These are phyloP conservation scores for Phellinidium pouzarii DNA, from an alignment of 1,284 basidiomycete species.

Conservation along the genomic window DNA sequence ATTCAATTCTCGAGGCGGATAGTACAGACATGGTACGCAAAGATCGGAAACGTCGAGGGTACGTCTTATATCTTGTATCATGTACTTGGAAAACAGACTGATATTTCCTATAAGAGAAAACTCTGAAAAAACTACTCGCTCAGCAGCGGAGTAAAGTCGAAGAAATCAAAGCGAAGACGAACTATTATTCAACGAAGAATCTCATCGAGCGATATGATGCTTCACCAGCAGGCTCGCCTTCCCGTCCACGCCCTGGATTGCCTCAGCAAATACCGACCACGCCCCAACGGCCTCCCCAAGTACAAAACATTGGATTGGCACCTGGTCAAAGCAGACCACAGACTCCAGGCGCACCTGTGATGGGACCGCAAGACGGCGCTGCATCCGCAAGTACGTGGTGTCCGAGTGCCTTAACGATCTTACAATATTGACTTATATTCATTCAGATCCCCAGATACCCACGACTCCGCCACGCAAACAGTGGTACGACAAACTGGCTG, in stretches of 20 bases:
- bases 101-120: conserved; percentile 55
- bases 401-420: not conserved
- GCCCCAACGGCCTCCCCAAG: conserved; percentile 2
- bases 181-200: conserved; percentile 88
- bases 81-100: not conserved
- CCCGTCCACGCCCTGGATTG: conserved; percentile 25
- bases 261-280: conserved; percentile 9
- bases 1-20: conserved; percentile 79
- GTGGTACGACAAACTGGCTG: conserved; percentile 87
- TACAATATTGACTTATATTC: not conserved
- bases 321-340: conserved; percentile 1
- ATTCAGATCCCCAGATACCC: conserved; percentile 32
- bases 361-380: not conserved
- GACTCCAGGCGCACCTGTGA: not conserved
- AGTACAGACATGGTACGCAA: conserved; percentile 81
- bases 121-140: conserved; percentile 68
- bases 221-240: conserved; percentile 32
- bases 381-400: not conserved
- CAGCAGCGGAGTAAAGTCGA: conserved; percentile 85
- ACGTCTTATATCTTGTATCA: conserved; percentile 22
- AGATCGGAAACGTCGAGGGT: conserved; percentile 86
- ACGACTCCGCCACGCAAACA: conserved; percentile 62
- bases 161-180: conserved; percentile 96
- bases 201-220: conserved; percentile 91
- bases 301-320: conserved; percentile 21